Evolutionary conservation across 345 rosid genomes (phyloP).

Genomic region (Gossypium raimondii): DNA sequence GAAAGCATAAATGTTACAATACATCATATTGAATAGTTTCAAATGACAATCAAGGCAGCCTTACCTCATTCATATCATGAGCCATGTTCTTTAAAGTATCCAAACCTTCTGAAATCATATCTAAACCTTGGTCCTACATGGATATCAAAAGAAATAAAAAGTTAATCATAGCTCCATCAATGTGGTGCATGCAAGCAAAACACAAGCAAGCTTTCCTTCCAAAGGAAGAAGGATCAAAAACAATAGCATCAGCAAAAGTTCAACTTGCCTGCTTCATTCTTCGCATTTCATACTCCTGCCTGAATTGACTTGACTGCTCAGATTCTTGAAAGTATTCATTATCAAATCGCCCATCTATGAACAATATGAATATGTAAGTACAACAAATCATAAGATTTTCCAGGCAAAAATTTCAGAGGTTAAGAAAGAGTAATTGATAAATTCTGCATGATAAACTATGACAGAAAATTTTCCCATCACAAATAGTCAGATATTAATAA

Average conservation of each 20-base stretch:
- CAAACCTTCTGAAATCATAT: slow-evolving; percentile 89
- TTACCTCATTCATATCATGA: slow-evolving; percentile 91
- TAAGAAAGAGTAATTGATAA: background rate
- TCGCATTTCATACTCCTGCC: slow-evolving; percentile 96
- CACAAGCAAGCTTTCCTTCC: background rate
- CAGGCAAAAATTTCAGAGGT: background rate
- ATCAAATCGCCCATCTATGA: slow-evolving; percentile 71
- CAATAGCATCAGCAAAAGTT: background rate
- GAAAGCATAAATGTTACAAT: slow-evolving; percentile 14
- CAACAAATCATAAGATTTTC: background rate
- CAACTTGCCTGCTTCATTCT: slow-evolving; percentile 72
- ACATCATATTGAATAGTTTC: background rate
- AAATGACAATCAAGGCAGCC: slow-evolving; percentile 15
- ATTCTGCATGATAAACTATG: background rate
- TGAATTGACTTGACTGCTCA: slow-evolving; percentile 68
- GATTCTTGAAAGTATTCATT: slow-evolving; percentile 82
- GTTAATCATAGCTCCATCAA: slow-evolving; percentile 3
- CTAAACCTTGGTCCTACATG: slow-evolving; percentile 88
- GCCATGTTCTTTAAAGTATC: slow-evolving; percentile 97
- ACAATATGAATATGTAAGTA: background rate
- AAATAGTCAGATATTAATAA: background rate
- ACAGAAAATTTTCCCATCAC: background rate
- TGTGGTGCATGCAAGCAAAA: background rate
- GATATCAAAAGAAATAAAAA: slow-evolving; percentile 17
- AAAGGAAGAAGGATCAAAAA: background rate